phyloP scores from a whole-genome alignment of 176 grass and related monocot genomes.

The Bromus sterilis region DNA sequence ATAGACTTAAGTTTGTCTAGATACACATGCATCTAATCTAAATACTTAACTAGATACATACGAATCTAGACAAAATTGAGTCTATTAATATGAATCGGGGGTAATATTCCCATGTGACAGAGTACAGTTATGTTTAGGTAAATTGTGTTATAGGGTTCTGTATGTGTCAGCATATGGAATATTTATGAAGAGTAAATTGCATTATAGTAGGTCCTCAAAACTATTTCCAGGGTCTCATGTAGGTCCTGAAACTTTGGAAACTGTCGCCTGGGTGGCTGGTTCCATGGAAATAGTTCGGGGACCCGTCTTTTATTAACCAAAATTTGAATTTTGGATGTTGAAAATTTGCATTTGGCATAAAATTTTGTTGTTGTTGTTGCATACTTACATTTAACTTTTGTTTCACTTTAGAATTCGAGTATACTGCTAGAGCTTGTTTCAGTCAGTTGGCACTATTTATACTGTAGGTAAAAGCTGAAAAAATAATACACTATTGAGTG shows the following conservation, averaged over 20 bases:
- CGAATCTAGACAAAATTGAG: no score
- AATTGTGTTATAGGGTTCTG: not conserved
- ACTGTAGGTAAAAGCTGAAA: conserved; percentile 25
- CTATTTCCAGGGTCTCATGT: not conserved
- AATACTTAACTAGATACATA: no score
- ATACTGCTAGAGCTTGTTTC: conserved; percentile 12
- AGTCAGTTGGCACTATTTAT: conserved; percentile 21
- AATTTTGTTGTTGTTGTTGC: not conserved
- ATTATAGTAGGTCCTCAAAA: not conserved
- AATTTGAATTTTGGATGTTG: not conserved
- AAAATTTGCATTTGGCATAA: not conserved
- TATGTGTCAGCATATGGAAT: not conserved
- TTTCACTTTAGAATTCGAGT: conserved; percentile 15
- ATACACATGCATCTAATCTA: no score
- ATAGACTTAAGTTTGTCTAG: no score
- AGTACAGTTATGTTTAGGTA: not conserved
- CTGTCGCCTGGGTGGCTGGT: not conserved
- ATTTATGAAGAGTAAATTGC: not conserved
- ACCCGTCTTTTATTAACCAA: not conserved
- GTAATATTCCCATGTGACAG: not conserved
- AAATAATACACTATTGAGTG: not conserved
- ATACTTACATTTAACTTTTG: not conserved
- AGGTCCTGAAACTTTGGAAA: not conserved
- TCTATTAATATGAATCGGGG: no score
- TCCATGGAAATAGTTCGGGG: not conserved